phyloP scores from a whole-genome alignment of 805 yeast genomes.

The Teunomyces lycoperdinae region DNA sequence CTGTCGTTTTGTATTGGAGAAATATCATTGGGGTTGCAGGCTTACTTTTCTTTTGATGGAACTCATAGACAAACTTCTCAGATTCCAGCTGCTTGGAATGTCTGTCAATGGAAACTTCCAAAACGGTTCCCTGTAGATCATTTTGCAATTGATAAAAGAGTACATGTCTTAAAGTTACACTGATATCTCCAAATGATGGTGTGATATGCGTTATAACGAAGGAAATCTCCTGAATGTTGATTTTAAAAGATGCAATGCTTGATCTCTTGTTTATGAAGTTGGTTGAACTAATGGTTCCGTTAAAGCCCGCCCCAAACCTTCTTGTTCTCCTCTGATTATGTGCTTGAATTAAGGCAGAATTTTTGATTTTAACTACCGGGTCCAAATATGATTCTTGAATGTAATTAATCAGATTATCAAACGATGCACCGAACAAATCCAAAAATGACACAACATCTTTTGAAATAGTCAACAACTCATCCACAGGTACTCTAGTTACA shows the following conservation, averaged over 20 bases:
- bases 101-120: conserved; percentile 16
- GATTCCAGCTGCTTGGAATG: neutral
- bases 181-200: conserved; percentile 27
- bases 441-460: neutral
- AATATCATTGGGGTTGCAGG: conserved; percentile 22
- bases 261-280: conserved; percentile 23
- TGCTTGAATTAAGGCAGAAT: neutral
- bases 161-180: conserved; percentile 11
- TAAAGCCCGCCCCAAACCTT: conserved; percentile 13
- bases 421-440: neutral
- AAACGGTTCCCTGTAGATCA: conserved; percentile 23
- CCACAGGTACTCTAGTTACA: conserved; percentile 8
- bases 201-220: conserved; percentile 15
- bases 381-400: conserved; percentile 11
- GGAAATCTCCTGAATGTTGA: conserved; percentile 16
- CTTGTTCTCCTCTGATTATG: conserved; percentile 13
- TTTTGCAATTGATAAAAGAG: conserved; percentile 17
- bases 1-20: conserved; percentile 17
- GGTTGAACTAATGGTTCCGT: conserved; percentile 2
- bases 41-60: conserved; percentile 12
- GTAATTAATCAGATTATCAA: conserved; percentile 9
- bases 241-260: conserved; percentile 41
- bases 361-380: neutral
- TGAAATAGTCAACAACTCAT: conserved; percentile 5
- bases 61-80: conserved; percentile 17